Evolutionary conservation across 2,329 filamentous ascomycete species (phyloP), one percentile per base, ranked within the genome.

Genomic region (Pseudogymnoascus sp.): DNA sequence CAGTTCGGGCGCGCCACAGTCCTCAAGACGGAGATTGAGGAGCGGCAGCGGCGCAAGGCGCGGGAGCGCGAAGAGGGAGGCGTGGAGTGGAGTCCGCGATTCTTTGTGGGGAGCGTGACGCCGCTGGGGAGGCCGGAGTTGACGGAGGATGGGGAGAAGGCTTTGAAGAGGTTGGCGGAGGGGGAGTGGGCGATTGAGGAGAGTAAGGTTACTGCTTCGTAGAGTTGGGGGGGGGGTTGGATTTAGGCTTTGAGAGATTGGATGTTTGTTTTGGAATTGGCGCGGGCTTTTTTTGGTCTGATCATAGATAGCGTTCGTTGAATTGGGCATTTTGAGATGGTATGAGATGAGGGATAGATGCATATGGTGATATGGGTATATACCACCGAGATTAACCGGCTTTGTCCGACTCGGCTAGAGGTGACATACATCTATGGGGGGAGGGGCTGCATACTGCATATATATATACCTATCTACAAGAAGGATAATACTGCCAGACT

Each of bases 11-110:
- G 88, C 66, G 94, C 94, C 6, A 99, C 94, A 21, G 85, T 83
- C 18, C 78, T 94, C 65, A 99, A 99, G 78, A 85, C 91, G 64
- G 91, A 96, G 69, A 84, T 99, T 9, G 94, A 99, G 74, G 94
- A 99, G 74, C 81, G 82, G 45, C 94, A 99, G 77, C 82, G 94
- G 33, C 84, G 89, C 69, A 93, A 90, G 76, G 92, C 90, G 1
- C 86, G 90, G 25, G 86, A 93, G 72, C 82, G 94, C 45, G 88
- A 93, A 72, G 81, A 81, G 48, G 82, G 81, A 12, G 83, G 86
- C 10, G 81, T 83, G 63, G 82, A 84, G 35, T 99, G 90, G 86
- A 80, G 87, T 67, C 94, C 94, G n/a, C 81, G 91, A 45, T 99
- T 96, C 77, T 99, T 99, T 75, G 86, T 80, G 0, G 80, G 79